Evolutionary conservation across 768 basidiomycete species (phyloP).

Genomic region (Amylocystis lapponica): DNA sequence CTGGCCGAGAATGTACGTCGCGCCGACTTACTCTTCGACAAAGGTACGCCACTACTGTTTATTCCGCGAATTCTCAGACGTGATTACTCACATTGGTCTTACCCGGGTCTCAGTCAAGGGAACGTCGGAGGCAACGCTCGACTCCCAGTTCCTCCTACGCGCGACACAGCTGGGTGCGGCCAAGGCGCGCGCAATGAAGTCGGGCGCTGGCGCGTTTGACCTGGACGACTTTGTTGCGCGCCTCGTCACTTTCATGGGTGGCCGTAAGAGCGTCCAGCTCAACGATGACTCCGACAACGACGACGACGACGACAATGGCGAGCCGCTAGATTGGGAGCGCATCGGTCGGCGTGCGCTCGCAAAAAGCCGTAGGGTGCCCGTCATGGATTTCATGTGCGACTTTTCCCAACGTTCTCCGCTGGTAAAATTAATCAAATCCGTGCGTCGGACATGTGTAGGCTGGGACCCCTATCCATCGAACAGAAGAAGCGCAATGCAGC

Average conservation of each 20-base stretch:
- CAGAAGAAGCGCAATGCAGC: slow-evolving; percentile 64
- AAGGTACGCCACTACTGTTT: slow-evolving; percentile 36
- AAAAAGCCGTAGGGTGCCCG: slow-evolving; percentile 73
- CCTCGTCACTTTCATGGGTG: slow-evolving; percentile 72
- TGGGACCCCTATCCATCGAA: slow-evolving; percentile 85
- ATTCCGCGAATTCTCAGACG: background rate
- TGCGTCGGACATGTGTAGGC: slow-evolving; percentile 42
- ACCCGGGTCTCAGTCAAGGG: slow-evolving; percentile 3
- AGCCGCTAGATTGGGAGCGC: slow-evolving; percentile 71
- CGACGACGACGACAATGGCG: slow-evolving; percentile 32
- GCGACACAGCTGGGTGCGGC: slow-evolving; percentile 76
- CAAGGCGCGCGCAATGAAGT: slow-evolving; percentile 88
- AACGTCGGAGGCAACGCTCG: slow-evolving; percentile 73
- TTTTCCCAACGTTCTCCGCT: background rate
- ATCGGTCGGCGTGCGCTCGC: slow-evolving; percentile 82
- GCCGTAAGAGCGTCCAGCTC: slow-evolving; percentile 35
- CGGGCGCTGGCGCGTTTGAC: slow-evolving; percentile 85
- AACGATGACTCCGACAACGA: slow-evolving; percentile 49
- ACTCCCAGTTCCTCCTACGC: slow-evolving; percentile 74
- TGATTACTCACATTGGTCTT: too few relatives aligned
- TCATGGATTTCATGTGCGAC: slow-evolving; percentile 83
- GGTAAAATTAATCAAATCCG: background rate
- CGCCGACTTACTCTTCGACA: slow-evolving; percentile 58
- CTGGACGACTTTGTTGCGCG: slow-evolving; percentile 84
- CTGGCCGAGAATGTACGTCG: slow-evolving; percentile 49